Percentiles rank a stretch among this genome's conserved stretches.
phyloP scores from a whole-genome alignment of 257 asterid genomes.

The Primulina eburnea region DNA sequence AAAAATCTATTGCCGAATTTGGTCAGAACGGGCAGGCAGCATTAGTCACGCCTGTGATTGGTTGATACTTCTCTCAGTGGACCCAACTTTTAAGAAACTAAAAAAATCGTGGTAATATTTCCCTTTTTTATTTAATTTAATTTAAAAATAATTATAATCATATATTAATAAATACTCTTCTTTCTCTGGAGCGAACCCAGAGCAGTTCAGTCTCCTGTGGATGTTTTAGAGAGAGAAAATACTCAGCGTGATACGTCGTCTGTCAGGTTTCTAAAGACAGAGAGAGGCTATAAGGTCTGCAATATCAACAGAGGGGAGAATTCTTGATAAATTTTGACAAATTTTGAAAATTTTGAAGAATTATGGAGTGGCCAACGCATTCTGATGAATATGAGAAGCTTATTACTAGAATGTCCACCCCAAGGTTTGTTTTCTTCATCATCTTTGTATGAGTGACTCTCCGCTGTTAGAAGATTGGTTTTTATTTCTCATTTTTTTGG shows the following conservation, averaged over 20 bases:
- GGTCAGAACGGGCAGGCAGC: constrained; percentile 31
- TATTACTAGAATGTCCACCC: constrained; percentile 78
- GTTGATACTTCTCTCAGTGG: background rate
- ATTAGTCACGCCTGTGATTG: constrained; percentile 23
- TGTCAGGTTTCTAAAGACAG: constrained; percentile 27
- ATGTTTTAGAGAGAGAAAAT: constrained; percentile 32
- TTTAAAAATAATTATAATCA: background rate
- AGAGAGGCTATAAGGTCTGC: background rate
- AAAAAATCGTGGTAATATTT: background rate
- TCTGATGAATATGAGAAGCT: constrained; percentile 93
- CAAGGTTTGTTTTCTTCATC: constrained; percentile 49
- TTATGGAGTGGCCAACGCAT: constrained; percentile 74
- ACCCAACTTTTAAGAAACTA: background rate
- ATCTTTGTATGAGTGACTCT: background rate
- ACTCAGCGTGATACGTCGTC: constrained; percentile 5
- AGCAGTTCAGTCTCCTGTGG: constrained; percentile 26
- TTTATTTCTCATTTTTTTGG: background rate
- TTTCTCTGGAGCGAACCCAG: constrained; percentile 18
- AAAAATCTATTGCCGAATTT: constrained; percentile 4
- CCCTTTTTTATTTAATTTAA: background rate
- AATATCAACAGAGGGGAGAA: background rate
- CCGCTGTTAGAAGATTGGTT: background rate
- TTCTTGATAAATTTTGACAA: too few relatives aligned
- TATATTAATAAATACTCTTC: constrained; percentile 25
- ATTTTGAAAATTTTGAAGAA: background rate